Percentiles rank a stretch among this genome's conserved stretches.
Evolutionary conservation across 768 basidiomycete species (phyloP).

Genomic region (Terana coerulea): DNA sequence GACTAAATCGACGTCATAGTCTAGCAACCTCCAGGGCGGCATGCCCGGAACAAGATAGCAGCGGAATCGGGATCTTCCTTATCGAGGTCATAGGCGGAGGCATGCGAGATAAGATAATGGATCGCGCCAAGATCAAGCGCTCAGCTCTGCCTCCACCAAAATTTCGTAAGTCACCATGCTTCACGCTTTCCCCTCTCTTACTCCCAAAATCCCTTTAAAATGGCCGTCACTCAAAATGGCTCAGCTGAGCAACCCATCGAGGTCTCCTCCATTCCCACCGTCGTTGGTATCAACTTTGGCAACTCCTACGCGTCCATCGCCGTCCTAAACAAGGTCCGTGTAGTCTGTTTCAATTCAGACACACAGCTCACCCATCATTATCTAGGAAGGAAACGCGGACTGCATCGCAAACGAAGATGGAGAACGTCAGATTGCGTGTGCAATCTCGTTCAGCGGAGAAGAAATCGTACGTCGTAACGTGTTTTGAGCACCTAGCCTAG

Average conservation of each 20-base stretch:
- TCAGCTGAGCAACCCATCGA: slow-evolving; percentile 40
- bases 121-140: too few relatives aligned
- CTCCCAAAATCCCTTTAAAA: slow-evolving; percentile 20
- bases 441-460: slow-evolving; percentile 86
- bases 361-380: not conserved
- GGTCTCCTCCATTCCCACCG: slow-evolving; percentile 40
- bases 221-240: slow-evolving; percentile 47
- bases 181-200: not conserved
- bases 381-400: slow-evolving; percentile 83
- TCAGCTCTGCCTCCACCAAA: not conserved
- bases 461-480: slow-evolving; percentile 61
- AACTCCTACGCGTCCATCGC: slow-evolving; percentile 95
- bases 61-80: too few relatives aligned
- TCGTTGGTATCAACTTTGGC: slow-evolving; percentile 95
- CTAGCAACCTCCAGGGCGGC: too few relatives aligned
- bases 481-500: not conserved
- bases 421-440: slow-evolving; percentile 95
- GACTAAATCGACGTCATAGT: too few relatives aligned
- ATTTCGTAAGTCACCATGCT: not conserved
- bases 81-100: too few relatives aligned
- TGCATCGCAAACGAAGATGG: slow-evolving; percentile 99
- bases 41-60: too few relatives aligned
- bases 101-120: too few relatives aligned
- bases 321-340: slow-evolving; percentile 83
- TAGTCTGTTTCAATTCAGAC: not conserved